phyloP scores from a whole-genome alignment of 1,139 yeast genomes.

The Sugiyamaella xylanicola region DNA sequence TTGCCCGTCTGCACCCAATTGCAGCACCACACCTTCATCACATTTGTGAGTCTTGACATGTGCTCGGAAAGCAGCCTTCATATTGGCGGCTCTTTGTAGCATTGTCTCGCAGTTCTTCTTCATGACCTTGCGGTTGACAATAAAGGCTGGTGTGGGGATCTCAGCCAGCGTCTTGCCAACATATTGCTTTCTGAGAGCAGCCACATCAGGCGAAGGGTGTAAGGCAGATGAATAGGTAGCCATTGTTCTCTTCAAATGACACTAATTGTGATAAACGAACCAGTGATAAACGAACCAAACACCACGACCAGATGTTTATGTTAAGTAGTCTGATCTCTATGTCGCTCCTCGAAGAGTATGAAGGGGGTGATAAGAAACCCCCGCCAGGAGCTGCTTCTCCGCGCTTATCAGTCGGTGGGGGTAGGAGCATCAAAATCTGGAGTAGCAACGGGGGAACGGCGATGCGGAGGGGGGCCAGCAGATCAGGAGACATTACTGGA shows the following conservation, averaged over 20 bases:
- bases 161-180: slow-evolving; percentile 39
- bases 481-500: too few relatives aligned
- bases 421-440: neutral
- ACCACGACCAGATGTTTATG: neutral
- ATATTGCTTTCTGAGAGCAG: slow-evolving; percentile 34
- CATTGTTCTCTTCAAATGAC: too few relatives aligned
- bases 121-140: slow-evolving; percentile 38
- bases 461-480: neutral
- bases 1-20: slow-evolving; percentile 48
- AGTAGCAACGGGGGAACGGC: neutral
- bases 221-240: slow-evolving; percentile 19
- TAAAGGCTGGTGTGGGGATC: slow-evolving; percentile 45
- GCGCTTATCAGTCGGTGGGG: slow-evolving; percentile 15
- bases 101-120: slow-evolving; percentile 33
- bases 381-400: slow-evolving; percentile 14
- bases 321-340: slow-evolving; percentile 1
- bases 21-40: slow-evolving; percentile 48
- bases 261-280: too few relatives aligned
- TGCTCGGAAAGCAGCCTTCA: slow-evolving; percentile 61
- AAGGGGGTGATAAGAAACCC: slow-evolving; percentile 1
- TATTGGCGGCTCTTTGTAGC: slow-evolving; percentile 46
- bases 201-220: slow-evolving; percentile 31
- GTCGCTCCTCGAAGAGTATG: neutral
- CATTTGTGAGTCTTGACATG: slow-evolving; percentile 79
- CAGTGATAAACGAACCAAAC: too few relatives aligned